Evolutionary conservation across 108 stramenopile species (phyloP), one percentile per base, ranked within the genome.

Genomic region (Stephanodiscus minutulus): DNA sequence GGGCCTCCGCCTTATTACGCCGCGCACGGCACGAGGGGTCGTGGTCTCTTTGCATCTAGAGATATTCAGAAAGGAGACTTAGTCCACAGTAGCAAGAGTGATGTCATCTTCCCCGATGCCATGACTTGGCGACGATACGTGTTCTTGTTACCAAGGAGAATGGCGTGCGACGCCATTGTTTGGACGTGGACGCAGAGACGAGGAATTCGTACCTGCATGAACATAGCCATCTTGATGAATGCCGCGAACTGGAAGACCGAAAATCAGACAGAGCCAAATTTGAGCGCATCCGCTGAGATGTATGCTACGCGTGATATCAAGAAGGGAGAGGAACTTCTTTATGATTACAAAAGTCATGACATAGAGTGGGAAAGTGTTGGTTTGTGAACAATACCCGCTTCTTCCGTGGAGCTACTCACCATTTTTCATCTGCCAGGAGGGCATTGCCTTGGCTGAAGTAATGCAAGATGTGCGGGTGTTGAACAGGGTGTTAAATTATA

Each of bases 11-110:
- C 68, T 1, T 69, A 37, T 13, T 72, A 71, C 56, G 76, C 70
- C n/a, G 48, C 36, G 0, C 17, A 54, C 0, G 17, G 21, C 4
- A 50, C 25, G 4, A 64, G 36, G 15, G 76, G 76, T 7, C 25
- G 76, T 24, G 76, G 76, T 41, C 31, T 77, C 28, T 77, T 77
- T 66, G 76, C 76, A 15, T 44, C 61, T 10, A 18, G 70, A 72
- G 63, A 77, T 62, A 77, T 77, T 33, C 2, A 33, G 31, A 33
- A 33, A 33, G 31, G 31, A 33, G 31, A 33, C 2, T 33, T 33
- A 33, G 31, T 33, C 31, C 31, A 70, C 10, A 5, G 31, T 33
- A 33, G 31, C 5, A 33, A 33, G 3, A 33, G 2, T 33, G 31
- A 33, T 33, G 3, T 33, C 31, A 10, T 12, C 3, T 64, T 77